Evolutionary conservation across 352 stramenopile genomes (phyloP).

Genomic region (Globisporangium abappressorium): DNA sequence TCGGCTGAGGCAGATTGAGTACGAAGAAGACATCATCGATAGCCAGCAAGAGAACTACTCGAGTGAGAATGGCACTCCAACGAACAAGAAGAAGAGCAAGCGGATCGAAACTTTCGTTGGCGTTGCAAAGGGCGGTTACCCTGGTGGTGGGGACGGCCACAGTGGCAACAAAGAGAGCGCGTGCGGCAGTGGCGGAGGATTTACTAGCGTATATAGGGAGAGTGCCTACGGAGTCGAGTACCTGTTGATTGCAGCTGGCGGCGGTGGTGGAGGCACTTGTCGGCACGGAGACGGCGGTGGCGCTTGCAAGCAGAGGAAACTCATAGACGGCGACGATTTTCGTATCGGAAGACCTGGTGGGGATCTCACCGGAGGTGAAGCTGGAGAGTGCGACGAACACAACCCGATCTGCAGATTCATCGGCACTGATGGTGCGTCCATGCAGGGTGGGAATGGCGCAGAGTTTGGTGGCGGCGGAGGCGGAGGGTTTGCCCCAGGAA

Average conservation of each 20-base stretch:
- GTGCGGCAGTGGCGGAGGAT: conserved; percentile 64
- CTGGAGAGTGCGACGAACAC: conserved; percentile 50
- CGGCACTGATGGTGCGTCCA: conserved; percentile 38
- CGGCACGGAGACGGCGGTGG: conserved; percentile 53
- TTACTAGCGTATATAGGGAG: conserved; percentile 67
- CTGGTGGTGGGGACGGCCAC: conserved; percentile 56
- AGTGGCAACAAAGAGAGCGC: conserved; percentile 69
- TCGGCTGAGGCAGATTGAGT: conserved; percentile 33
- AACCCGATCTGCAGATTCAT: conserved; percentile 69
- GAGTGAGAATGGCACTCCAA: not conserved
- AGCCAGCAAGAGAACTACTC: conserved; percentile 4
- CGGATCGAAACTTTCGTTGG: conserved; percentile 47
- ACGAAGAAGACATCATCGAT: conserved; percentile 14
- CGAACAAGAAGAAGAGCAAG: conserved; percentile 21
- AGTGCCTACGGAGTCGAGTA: conserved; percentile 65
- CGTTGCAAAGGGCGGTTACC: conserved; percentile 35
- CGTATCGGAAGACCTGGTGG: conserved; percentile 49
- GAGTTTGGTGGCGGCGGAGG: conserved; percentile 72
- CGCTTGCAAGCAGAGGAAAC: conserved; percentile 18
- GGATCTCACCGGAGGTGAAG: conserved; percentile 33
- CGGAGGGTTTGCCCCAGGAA: conserved; percentile 65
- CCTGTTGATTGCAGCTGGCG: conserved; percentile 59
- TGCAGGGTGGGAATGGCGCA: conserved; percentile 64
- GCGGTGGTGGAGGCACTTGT: conserved; percentile 67
- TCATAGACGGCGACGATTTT: conserved; percentile 40